Evolutionary conservation across 176 grass and related monocot genomes (phyloP).

Genomic region (Leersia perrieri): DNA sequence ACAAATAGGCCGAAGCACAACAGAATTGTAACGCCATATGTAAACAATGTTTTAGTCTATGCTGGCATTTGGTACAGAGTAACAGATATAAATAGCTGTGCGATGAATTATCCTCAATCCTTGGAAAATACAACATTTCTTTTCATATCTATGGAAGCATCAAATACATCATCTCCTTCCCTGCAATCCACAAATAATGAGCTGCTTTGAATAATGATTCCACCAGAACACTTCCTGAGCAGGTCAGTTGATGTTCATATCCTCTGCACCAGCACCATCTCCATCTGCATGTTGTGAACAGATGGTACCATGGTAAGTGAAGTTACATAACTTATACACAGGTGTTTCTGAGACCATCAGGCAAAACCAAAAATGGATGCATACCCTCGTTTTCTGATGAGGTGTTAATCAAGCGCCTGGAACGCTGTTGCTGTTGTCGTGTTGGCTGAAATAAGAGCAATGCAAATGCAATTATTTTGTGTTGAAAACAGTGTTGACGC

Average conservation of each 20-base stretch:
- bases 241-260: slow-evolving; percentile 64
- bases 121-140: slow-evolving; percentile 10
- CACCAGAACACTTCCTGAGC: neutral
- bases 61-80: neutral
- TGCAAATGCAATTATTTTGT: neutral
- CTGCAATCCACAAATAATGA: neutral
- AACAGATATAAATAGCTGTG: neutral
- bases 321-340: neutral
- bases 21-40: neutral
- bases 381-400: slow-evolving; percentile 74
- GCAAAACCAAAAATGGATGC: neutral
- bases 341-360: neutral
- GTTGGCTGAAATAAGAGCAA: slow-evolving; percentile 62
- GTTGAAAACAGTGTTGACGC: neutral
- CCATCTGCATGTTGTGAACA: slow-evolving; percentile 47
- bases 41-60: slow-evolving; percentile 20
- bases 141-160: slow-evolving; percentile 31
- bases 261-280: slow-evolving; percentile 52
- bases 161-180: slow-evolving; percentile 1
- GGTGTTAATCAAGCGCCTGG: slow-evolving; percentile 64
- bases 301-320: neutral
- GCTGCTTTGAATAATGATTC: neutral
- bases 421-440: slow-evolving; percentile 71
- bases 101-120: slow-evolving; percentile 1
- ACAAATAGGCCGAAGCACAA: neutral